A percentile compares a stretch with the other conserved stretches of the same genome.
phyloP scores from a whole-genome alignment of 2,329 filamentous ascomycete species.

The Hyphodiscus sp. region DNA sequence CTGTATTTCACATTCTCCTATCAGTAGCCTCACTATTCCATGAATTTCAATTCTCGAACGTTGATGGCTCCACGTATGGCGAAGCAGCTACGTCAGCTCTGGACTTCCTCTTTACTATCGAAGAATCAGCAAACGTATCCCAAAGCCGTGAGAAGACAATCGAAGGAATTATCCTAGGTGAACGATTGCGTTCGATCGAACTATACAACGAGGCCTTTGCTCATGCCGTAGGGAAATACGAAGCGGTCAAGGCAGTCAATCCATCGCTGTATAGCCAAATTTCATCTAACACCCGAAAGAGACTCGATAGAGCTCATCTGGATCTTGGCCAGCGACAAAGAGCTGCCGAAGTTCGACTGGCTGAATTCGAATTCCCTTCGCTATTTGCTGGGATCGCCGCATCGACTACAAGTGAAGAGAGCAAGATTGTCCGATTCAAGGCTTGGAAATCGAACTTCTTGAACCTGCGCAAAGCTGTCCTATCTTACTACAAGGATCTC shows the following conservation, averaged over 20 bases:
- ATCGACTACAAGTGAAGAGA: constrained; percentile 70
- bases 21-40: constrained; percentile 47
- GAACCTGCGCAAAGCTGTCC: constrained; percentile 58
- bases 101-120: constrained; percentile 68
- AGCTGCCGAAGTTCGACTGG: constrained; percentile 65
- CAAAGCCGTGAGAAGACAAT: constrained; percentile 81
- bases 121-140: constrained; percentile 72
- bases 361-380: constrained; percentile 85
- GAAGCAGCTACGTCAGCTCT: constrained; percentile 59
- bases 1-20: constrained; percentile 47
- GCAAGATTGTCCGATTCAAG: constrained; percentile 75
- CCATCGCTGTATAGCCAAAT: constrained; percentile 66
- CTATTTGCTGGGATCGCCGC: constrained; percentile 83
- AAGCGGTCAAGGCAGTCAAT: constrained; percentile 60
- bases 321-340: constrained; percentile 70
- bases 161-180: constrained; percentile 81
- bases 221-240: constrained; percentile 82
- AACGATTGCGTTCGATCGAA: constrained; percentile 73
- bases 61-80: constrained; percentile 53
- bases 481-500: constrained; percentile 58
- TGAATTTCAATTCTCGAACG: constrained; percentile 50
- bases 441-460: constrained; percentile 72
- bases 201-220: constrained; percentile 90
- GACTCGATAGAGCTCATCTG: constrained; percentile 75
- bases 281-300: constrained; percentile 63